Base-by-base conservation (phyloP, 495 filamentous ascomycete genomes). In the Tricharina praecox region DNA sequence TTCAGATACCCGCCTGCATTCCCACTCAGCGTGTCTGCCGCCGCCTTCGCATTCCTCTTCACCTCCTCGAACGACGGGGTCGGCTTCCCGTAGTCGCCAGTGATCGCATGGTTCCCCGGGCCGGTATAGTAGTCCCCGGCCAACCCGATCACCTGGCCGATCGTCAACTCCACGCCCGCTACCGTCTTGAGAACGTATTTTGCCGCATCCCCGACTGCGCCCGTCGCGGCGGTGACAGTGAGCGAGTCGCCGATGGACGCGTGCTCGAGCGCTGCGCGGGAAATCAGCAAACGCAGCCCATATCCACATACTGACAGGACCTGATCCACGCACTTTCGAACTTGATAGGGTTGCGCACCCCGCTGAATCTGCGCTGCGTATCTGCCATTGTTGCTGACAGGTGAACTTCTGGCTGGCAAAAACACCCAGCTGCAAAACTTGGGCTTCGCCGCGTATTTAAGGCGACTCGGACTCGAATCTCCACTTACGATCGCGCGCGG, bases 291-390 rank as follows among this genome's bases (percentile, higher is more conserved):
- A n/a, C n/a, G n/a, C n/a, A n/a, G n/a, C n/a, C n/a, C n/a, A n/a
- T n/a, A n/a, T n/a, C n/a, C n/a, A n/a, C n/a, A n/a, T n/a, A n/a
- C n/a, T n/a, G n/a, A n/a, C n/a, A n/a, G n/a, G n/a, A n/a, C n/a
- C n/a, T n/a, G n/a, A n/a, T n/a, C n/a, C 1, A 43, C 19, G 11
- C 20, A 26, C 40, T 43, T 26, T 43, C 40, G 40, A 43, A 43
- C 23, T 24, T 43, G 21, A 24, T 43, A n/a, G 21, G 40, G 40
- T 2, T 7, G 21, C 40, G 9, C 34, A 37, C 18, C 9, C 34
- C 13, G 28, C 7, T 32, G 28, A 32, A 32, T 32, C 7, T 32
- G 28, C n/a, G n/a, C n/a, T n/a, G n/a, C n/a, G n/a, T n/a, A n/a
- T n/a, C n/a, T n/a, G n/a, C n/a, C n/a, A n/a, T n/a, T n/a, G n/a